Evolutionary conservation across 1,139 yeast species (phyloP), one percentile per base, ranked within the genome.

Genomic region (Yamadazyma sp.): DNA sequence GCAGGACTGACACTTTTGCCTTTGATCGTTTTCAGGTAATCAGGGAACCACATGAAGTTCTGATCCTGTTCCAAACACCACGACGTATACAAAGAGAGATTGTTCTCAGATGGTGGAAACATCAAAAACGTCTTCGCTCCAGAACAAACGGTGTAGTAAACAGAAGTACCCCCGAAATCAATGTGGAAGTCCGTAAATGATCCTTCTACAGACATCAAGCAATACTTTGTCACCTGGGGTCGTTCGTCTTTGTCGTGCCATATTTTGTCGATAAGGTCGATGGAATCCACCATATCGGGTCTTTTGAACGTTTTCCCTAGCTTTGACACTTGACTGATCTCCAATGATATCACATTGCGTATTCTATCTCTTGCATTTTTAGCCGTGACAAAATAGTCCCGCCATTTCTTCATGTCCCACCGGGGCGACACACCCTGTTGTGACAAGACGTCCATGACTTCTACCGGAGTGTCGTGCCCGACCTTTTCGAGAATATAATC

Each of bases 131-230:
- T 73, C 54, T 89, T 89, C 3, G 69, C 52, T 0, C 97, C 97
- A 8, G 72, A 64, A 15, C 90, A 63, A 2, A 89, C 80, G 8
- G 92, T 88, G 59, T 89, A 89, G 57, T 87, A 89, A 4, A 89
- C 97, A 0, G 92, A 85, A 0, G 96, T 86, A 0, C 96, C 97
- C 2, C 95, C 95, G 59, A 89, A 89, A 59, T 89, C 97, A 32
- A 89, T 70, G 56, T 89, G 97, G 59, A 88, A 89, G 55, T 89
- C 97, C 0, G 96, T 89, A 55, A 79, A 89, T 1, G 94, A 81
- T 41, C 82, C 80, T 30, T 71, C 67, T 0, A 87, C 95, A 0
- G 95, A 85, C 96, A 89, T 89, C 27, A 89, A 64, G 47, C 95
- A 82, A 54, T 88, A 89, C 39, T 82, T 78, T n/a, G 89, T 78